phyloP scores from a whole-genome alignment of 176 grass and related monocot species.

The Oryza glaberrima region DNA sequence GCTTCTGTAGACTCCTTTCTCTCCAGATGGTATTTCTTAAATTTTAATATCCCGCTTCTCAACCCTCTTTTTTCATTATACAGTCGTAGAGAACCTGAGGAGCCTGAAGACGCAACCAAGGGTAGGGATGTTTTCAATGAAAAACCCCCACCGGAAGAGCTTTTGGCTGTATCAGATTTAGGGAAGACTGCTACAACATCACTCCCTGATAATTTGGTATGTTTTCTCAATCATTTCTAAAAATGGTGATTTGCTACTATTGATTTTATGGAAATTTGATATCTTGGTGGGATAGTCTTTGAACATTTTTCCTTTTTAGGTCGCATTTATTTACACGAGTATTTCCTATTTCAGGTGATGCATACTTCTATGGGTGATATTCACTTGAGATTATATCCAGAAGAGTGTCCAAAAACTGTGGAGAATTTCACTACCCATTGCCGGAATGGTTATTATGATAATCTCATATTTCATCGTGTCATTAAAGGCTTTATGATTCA shows the following conservation, averaged over 20 bases:
- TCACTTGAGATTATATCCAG: slow-evolving; percentile 92
- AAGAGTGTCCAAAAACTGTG: slow-evolving; percentile 99
- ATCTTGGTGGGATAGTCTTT: not conserved
- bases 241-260: not conserved
- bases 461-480: slow-evolving; percentile 97
- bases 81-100: slow-evolving; percentile 93
- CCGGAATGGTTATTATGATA: slow-evolving; percentile 95
- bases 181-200: slow-evolving; percentile 86
- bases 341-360: slow-evolving; percentile 62
- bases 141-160: slow-evolving; percentile 95
- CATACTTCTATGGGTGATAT: slow-evolving; percentile 98
- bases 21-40: slow-evolving; percentile 24
- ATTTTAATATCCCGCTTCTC: slow-evolving; percentile 9
- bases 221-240: slow-evolving; percentile 24
- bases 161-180: slow-evolving; percentile 91
- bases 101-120: slow-evolving; percentile 98
- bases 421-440: slow-evolving; percentile 99
- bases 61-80: slow-evolving; percentile 22
- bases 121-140: slow-evolving; percentile 99
- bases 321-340: slow-evolving; percentile 19
- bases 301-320: not conserved
- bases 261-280: slow-evolving; percentile 16
- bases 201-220: slow-evolving; percentile 91
- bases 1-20: slow-evolving; percentile 16
- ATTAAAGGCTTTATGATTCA: slow-evolving; percentile 99